phyloP scores from a whole-genome alignment of 371 early-diverging fungal genomes.

The Umbelopsis sp. region DNA sequence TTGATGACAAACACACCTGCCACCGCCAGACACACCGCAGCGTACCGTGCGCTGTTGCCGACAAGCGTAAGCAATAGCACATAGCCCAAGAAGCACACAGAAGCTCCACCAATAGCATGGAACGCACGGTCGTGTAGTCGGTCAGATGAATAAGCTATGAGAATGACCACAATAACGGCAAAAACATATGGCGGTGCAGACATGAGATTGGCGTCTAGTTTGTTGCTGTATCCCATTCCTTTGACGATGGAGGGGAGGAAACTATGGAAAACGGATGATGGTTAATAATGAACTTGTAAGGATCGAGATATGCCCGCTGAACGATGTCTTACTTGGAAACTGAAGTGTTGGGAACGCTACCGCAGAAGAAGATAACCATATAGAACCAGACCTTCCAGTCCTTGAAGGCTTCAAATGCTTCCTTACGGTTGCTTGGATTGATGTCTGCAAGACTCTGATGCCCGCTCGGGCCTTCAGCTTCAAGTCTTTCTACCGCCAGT shows the following conservation, averaged over 20 bases:
- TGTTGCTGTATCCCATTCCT: conserved; percentile 50
- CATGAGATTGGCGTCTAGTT: conserved; percentile 50
- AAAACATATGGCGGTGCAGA: conserved; percentile 51
- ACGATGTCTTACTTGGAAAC: conserved; percentile 44
- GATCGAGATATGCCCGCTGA: too few relatives aligned
- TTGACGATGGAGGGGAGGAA: conserved; percentile 48
- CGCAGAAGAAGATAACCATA: conserved; percentile 55
- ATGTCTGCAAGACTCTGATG: conserved; percentile 45
- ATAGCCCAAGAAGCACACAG: conserved; percentile 44
- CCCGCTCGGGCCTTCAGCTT: conserved; percentile 23
- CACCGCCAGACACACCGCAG: conserved; percentile 45
- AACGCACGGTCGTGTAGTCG: conserved; percentile 42
- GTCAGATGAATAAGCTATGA: conserved; percentile 45
- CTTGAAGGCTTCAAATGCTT: conserved; percentile 39
- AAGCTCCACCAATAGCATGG: conserved; percentile 45
- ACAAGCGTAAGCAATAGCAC: conserved; percentile 28
- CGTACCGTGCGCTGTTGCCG: conserved; percentile 28
- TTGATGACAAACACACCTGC: conserved; percentile 50
- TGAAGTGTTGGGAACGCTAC: conserved; percentile 52
- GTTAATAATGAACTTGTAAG: not conserved
- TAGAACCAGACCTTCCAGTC: conserved; percentile 56
- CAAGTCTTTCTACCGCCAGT: conserved; percentile 34
- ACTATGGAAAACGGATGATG: conserved; percentile 22
- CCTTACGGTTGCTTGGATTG: conserved; percentile 39
- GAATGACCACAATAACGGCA: conserved; percentile 49